These are phyloP conservation scores for Penicillium macrosclerotiorum DNA, from an alignment of 495 filamentous ascomycete species.

Conservation along the genomic window DNA sequence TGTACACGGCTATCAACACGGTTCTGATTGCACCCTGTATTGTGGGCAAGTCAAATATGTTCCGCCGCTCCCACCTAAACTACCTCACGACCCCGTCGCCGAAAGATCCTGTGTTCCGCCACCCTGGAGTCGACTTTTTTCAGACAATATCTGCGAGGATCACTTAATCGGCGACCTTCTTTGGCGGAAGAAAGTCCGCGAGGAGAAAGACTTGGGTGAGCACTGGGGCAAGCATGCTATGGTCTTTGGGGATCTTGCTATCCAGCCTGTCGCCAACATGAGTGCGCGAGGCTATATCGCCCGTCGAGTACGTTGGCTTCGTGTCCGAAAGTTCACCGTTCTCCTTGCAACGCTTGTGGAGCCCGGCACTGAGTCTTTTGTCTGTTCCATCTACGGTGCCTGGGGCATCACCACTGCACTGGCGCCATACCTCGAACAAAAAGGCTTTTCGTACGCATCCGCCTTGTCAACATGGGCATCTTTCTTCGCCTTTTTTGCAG, in stretches of 20 bases:
- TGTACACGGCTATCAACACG: constrained; percentile 97
- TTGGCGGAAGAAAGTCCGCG: constrained; percentile 61
- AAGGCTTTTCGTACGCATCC: constrained; percentile 48
- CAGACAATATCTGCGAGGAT: constrained; percentile 95
- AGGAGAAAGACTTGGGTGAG: constrained; percentile 37
- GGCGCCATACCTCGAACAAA: constrained; percentile 52
- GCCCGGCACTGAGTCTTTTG: constrained; percentile 84
- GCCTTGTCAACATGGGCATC: constrained; percentile 61
- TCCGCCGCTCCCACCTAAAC: constrained; percentile 86
- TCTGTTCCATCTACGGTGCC: constrained; percentile 76
- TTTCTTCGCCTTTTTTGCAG: constrained; percentile 64
- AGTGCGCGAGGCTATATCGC: constrained; percentile 75
- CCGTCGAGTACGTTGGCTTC: constrained; percentile 84
- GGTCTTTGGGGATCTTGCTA: constrained; percentile 78
- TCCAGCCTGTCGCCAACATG: constrained; percentile 86
- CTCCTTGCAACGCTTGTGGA: constrained; percentile 88
- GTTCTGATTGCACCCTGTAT: constrained; percentile 88
- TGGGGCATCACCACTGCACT: constrained; percentile 72
- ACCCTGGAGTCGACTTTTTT: constrained; percentile 87
- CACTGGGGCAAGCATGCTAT: constrained; percentile 76
- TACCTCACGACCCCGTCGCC: constrained; percentile 61
- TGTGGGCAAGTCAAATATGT: constrained; percentile 98
- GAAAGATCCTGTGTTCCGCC: constrained; percentile 29
- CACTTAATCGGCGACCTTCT: constrained; percentile 92
- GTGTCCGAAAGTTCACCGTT: constrained; percentile 94